Conservation (phyloP, 805 yeast genomes). For the Candida pini region DNA sequence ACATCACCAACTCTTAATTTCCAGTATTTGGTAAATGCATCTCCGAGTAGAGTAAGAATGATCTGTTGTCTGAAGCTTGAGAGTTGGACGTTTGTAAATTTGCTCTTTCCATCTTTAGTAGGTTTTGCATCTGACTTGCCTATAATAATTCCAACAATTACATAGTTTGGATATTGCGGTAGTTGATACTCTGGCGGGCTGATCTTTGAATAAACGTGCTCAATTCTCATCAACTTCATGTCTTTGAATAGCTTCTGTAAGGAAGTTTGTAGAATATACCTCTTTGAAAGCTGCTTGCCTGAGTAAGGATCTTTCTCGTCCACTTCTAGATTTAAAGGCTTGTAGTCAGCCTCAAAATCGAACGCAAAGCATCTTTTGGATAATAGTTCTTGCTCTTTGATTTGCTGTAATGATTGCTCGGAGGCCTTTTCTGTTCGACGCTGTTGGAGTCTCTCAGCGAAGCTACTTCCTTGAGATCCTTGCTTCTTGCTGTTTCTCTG, state of each 20-base stretch:
- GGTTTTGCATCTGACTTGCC: slow-evolving; percentile 48
- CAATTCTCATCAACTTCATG: slow-evolving; percentile 51
- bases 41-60: slow-evolving; percentile 58
- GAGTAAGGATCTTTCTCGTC: slow-evolving; percentile 44
- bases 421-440: slow-evolving; percentile 7
- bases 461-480: slow-evolving; percentile 1
- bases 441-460: slow-evolving; percentile 10
- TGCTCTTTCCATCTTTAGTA: slow-evolving; percentile 35
- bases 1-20: slow-evolving; percentile 71
- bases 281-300: slow-evolving; percentile 34
- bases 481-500: not conserved
- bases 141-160: slow-evolving; percentile 65
- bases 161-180: slow-evolving; percentile 73
- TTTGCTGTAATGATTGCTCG: slow-evolving; percentile 18
- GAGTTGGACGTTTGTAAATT: slow-evolving; percentile 55
- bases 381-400: slow-evolving; percentile 23
- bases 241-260: slow-evolving; percentile 38
- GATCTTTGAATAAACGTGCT: slow-evolving; percentile 59
- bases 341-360: slow-evolving; percentile 20
- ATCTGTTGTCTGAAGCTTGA: slow-evolving; percentile 64
- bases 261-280: slow-evolving; percentile 38
- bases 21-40: slow-evolving; percentile 66
- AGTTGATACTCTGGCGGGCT: slow-evolving; percentile 62
- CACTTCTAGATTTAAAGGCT: slow-evolving; percentile 22
- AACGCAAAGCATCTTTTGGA: slow-evolving; percentile 36